phyloP scores from a whole-genome alignment of 306 rosid genomes.

The Corylus americana region DNA sequence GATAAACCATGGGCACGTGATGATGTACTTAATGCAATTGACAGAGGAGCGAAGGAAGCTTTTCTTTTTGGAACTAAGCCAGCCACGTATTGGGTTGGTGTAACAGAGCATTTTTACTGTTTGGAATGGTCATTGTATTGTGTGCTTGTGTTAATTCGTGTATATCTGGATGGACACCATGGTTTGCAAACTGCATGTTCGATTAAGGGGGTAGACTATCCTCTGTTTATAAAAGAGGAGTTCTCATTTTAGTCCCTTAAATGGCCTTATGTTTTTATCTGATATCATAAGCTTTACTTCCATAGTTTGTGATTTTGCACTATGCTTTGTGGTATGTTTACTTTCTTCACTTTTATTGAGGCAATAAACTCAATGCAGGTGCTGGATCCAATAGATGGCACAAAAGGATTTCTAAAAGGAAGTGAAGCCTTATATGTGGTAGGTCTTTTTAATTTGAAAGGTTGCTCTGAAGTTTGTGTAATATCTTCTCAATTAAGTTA shows the following conservation, averaged over 20 bases:
- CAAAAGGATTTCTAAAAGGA: conserved; percentile 72
- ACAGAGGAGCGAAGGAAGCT: conserved; percentile 81
- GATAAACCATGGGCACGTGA: conserved; percentile 48
- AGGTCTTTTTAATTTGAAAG: conserved; percentile 29
- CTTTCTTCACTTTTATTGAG: conserved; percentile 20
- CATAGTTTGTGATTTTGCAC: conserved; percentile 12
- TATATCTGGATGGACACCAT: neutral
- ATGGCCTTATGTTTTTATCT: neutral
- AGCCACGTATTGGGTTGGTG: conserved; percentile 91
- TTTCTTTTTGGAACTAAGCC: conserved; percentile 64
- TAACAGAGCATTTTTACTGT: conserved; percentile 19
- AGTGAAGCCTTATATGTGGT: conserved; percentile 70
- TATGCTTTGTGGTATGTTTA: conserved; percentile 20
- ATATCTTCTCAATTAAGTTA: neutral
- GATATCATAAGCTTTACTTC: conserved; percentile 11
- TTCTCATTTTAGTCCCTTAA: conserved; percentile 15
- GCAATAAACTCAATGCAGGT: conserved; percentile 54
- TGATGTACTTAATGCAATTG: conserved; percentile 74
- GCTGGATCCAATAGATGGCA: conserved; percentile 92
- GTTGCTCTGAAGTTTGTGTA: conserved; percentile 19
- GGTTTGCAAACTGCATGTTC: neutral
- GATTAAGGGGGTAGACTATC: neutral
- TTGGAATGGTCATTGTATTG: conserved; percentile 14
- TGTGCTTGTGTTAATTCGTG: neutral
- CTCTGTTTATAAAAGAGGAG: neutral